A percentile compares a stretch with the other conserved stretches of the same genome.
These are phyloP conservation scores for Turnera subulata DNA, from an alignment of 345 rosid species.

Conservation along the genomic window DNA sequence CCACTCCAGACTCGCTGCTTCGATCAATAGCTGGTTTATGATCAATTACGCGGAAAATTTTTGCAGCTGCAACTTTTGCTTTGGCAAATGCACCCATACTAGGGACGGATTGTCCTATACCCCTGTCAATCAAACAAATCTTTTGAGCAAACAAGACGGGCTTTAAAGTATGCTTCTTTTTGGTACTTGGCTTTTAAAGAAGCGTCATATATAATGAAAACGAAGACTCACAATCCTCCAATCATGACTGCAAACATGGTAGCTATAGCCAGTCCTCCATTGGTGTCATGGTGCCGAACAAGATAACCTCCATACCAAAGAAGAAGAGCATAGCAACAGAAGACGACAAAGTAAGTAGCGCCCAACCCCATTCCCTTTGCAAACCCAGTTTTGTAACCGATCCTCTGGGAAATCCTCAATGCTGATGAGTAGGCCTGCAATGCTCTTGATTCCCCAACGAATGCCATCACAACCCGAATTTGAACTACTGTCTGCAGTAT, in stretches of 20 bases:
- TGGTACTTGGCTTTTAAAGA: neutral
- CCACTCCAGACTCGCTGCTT: conserved; percentile 61
- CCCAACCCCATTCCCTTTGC: conserved; percentile 94
- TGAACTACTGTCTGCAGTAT: conserved; percentile 77
- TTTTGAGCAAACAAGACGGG: neutral
- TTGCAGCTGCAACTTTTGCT: conserved; percentile 92
- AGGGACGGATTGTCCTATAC: conserved; percentile 91
- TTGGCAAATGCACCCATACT: conserved; percentile 87
- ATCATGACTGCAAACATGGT: conserved; percentile 98
- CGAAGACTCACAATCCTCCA: conserved; percentile 81
- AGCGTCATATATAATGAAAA: neutral
- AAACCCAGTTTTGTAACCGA: conserved; percentile 81
- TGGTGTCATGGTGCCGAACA: conserved; percentile 84
- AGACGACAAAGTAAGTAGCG: conserved; percentile 93
- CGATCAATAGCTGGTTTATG: conserved; percentile 68
- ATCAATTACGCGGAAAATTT: conserved; percentile 76
- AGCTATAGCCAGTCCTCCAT: conserved; percentile 91
- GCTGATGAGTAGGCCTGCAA: conserved; percentile 76
- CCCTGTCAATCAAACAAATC: conserved; percentile 43
- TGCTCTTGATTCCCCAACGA: conserved; percentile 90
- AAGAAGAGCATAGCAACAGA: conserved; percentile 87
- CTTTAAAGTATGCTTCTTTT: neutral
- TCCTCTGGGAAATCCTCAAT: conserved; percentile 61
- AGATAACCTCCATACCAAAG: conserved; percentile 97
- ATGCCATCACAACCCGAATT: conserved; percentile 84